Conservation (phyloP, 176 grass and related monocot genomes). For the Eleusine indica region DNA sequence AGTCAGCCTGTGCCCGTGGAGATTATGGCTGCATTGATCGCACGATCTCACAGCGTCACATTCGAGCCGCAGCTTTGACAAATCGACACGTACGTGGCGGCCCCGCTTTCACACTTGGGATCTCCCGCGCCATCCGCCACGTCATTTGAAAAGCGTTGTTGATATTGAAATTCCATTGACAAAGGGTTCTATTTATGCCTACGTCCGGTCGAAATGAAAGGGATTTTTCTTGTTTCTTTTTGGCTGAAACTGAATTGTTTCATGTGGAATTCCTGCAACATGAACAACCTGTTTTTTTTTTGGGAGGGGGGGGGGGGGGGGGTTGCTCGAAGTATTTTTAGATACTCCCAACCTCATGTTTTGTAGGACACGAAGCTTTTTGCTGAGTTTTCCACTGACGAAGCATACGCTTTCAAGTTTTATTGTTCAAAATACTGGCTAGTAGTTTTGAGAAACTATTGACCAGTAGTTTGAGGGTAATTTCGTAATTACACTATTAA, state of each 20-base stretch:
- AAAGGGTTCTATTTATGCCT: not conserved
- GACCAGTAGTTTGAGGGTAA: too few relatives aligned
- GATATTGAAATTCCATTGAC: constrained; percentile 33
- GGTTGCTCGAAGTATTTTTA: not conserved
- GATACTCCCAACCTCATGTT: not conserved
- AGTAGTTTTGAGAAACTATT: too few relatives aligned
- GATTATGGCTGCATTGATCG: not conserved
- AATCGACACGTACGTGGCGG: constrained; percentile 7
- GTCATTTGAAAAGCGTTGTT: not conserved
- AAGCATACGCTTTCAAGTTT: not conserved
- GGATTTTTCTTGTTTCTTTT: not conserved
- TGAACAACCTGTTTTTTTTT: not conserved
- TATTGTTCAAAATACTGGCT: too few relatives aligned
- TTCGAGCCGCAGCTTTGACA: constrained; percentile 21
- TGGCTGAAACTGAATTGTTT: not conserved
- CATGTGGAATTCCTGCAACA: not conserved
- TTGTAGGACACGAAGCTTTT: not conserved
- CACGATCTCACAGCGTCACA: not conserved
- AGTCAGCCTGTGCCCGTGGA: not conserved
- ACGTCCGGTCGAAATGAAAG: too few relatives aligned
- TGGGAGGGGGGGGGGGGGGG: too few relatives aligned
- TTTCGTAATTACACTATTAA: too few relatives aligned
- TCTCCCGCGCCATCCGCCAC: not conserved
- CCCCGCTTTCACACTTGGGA: constrained; percentile 28
- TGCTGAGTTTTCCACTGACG: not conserved